A percentile compares a stretch with the other conserved stretches of the same genome.
Evolutionary conservation across 2,329 filamentous ascomycete genomes (phyloP).

Genomic region (Aspergillus persii): DNA sequence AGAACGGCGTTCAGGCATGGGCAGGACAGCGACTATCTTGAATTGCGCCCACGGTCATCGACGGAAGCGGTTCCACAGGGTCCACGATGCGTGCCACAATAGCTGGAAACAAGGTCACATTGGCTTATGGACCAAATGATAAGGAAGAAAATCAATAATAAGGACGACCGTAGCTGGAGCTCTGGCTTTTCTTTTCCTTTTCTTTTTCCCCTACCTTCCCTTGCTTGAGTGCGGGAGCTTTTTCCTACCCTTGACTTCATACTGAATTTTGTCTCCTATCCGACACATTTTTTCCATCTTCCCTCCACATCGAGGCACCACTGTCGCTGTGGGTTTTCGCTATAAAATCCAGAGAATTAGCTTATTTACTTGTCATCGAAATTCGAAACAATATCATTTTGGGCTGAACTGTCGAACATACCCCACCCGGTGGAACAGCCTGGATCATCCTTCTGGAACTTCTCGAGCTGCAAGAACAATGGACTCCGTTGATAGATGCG

Average conservation of each 20-base stretch:
- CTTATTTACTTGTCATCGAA: background rate
- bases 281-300: background rate
- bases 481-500: background rate
- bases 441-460: constrained; percentile 17
- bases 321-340: background rate
- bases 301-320: background rate
- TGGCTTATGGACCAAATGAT: background rate
- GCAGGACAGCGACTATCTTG: constrained; percentile 3
- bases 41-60: constrained; percentile 15
- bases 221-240: background rate
- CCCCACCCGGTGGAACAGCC: constrained; percentile 6
- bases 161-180: background rate
- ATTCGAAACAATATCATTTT: background rate
- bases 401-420: background rate
- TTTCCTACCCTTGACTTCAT: background rate
- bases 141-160: background rate
- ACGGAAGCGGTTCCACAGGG: constrained; percentile 22
- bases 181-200: background rate
- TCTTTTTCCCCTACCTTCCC: background rate
- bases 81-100: constrained; percentile 24
- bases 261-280: background rate
- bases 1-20: constrained; percentile 13
- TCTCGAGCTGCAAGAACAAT: constrained; percentile 6
- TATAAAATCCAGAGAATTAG: background rate
- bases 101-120: constrained; percentile 13